phyloP scores from a whole-genome alignment of 257 asterid genomes.

The Gynochthodes officinalis region DNA sequence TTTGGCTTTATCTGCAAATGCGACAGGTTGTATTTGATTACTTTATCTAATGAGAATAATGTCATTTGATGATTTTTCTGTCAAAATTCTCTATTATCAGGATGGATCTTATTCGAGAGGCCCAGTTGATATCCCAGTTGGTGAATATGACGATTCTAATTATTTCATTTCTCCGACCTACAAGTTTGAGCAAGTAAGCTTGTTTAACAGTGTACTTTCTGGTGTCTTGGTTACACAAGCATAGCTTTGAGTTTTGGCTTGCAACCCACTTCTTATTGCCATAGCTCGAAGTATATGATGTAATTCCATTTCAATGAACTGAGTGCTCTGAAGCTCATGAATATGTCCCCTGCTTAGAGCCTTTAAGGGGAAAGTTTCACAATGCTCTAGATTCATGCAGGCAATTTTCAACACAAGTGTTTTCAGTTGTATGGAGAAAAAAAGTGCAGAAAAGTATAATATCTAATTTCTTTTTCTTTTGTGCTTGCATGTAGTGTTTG shows the following conservation, averaged over 20 bases:
- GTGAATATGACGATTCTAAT: conserved; percentile 56
- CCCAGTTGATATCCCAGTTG: conserved; percentile 78
- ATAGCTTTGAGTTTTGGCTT: too few species aligned
- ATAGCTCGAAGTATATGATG: background rate
- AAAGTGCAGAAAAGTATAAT: background rate
- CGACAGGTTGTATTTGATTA: background rate
- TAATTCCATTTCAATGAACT: background rate
- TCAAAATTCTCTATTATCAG: conserved; percentile 43
- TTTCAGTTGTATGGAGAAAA: background rate
- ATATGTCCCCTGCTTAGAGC: background rate
- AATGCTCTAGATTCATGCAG: background rate
- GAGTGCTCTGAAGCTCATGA: background rate
- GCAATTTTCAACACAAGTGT: background rate
- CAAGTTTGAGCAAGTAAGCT: conserved; percentile 92
- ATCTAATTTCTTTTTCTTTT: conserved; percentile 14
- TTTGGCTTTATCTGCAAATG: background rate
- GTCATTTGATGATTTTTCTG: background rate
- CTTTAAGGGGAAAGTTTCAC: background rate
- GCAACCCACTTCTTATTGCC: background rate
- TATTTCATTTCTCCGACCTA: conserved; percentile 82
- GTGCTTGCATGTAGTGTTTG: conserved; percentile 56
- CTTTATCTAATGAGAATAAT: background rate
- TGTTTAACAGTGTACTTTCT: background rate
- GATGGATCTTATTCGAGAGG: conserved; percentile 99
- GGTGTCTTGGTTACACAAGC: background rate